Evolutionary conservation across 2,329 filamentous ascomycete species (phyloP).

Genomic region (Botrytis fabae): DNA sequence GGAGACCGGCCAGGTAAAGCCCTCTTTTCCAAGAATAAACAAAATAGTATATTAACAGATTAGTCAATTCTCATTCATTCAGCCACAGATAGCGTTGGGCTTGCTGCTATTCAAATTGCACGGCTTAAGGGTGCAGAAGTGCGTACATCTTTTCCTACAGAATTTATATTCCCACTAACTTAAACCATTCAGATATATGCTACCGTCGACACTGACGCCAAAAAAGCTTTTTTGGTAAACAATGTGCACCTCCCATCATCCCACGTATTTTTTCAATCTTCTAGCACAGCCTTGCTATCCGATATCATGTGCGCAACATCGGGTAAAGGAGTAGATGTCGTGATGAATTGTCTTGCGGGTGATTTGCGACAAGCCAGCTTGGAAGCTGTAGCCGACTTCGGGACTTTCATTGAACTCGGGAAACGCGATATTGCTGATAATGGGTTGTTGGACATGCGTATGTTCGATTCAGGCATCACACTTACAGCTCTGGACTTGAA

Average conservation of each 20-base stretch:
- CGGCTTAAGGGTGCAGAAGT: slow-evolving; percentile 23
- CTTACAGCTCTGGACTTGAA: slow-evolving; percentile 25
- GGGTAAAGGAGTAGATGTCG: slow-evolving; percentile 34
- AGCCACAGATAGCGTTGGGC: slow-evolving; percentile 27
- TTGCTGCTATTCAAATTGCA: slow-evolving; percentile 30
- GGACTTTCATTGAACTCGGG: slow-evolving; percentile 44
- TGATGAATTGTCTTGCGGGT: slow-evolving; percentile 35
- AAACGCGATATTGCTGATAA: slow-evolving; percentile 38
- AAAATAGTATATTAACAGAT: background rate
- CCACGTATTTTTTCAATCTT: slow-evolving; percentile 27
- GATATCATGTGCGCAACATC: slow-evolving; percentile 31
- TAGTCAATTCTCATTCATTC: slow-evolving; percentile 30
- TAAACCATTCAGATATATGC: slow-evolving; percentile 27
- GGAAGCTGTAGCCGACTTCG: slow-evolving; percentile 41
- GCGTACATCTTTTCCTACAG: background rate
- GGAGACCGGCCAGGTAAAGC: slow-evolving; percentile 24
- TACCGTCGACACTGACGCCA: slow-evolving; percentile 27
- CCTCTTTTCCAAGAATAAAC: background rate
- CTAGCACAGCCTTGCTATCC: slow-evolving; percentile 29
- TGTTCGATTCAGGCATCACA: slow-evolving; percentile 33
- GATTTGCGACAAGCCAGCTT: slow-evolving; percentile 34
- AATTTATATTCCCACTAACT: background rate
- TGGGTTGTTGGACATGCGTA: slow-evolving; percentile 32
- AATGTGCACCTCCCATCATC: slow-evolving; percentile 10
- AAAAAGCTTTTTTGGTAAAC: slow-evolving; percentile 28